These are phyloP conservation scores for Zygoascus sp. DNA, from an alignment of 1,139 yeast species.

Conservation along the genomic window DNA sequence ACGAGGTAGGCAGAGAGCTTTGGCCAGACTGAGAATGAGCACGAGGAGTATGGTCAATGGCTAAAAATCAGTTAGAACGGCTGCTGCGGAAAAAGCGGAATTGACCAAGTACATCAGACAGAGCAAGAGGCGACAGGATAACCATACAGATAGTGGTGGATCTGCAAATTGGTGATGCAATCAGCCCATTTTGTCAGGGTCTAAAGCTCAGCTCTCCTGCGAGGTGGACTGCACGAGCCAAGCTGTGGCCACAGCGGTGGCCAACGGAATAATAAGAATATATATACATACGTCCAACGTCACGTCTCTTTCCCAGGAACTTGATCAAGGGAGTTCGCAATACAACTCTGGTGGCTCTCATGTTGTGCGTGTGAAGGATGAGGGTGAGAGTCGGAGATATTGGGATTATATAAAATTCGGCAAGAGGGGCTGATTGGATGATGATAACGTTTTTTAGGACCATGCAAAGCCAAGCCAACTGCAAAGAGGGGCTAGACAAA, in stretches of 20 bases:
- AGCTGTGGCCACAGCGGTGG: too few relatives aligned
- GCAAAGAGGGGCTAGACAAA: too few relatives aligned
- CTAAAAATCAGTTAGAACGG: constrained; percentile 15
- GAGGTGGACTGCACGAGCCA: too few relatives aligned
- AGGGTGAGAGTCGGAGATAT: neutral
- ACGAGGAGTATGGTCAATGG: constrained; percentile 38
- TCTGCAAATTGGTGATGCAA: too few relatives aligned
- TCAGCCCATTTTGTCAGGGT: too few relatives aligned
- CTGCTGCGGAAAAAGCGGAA: neutral
- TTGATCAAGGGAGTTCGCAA: constrained; percentile 38
- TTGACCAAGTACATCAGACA: neutral
- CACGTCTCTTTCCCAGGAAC: constrained; percentile 38
- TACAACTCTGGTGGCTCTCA: constrained; percentile 31
- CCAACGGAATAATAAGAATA: neutral
- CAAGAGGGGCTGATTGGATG: neutral
- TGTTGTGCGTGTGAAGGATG: constrained; percentile 13
- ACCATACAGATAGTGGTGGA: too few relatives aligned
- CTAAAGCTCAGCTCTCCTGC: too few relatives aligned
- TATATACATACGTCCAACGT: constrained; percentile 9
- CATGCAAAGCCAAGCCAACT: too few relatives aligned
- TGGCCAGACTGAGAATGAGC: constrained; percentile 48
- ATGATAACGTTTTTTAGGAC: neutral
- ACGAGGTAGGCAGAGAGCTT: constrained; percentile 42
- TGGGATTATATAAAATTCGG: neutral
- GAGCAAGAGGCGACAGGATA: too few relatives aligned